A percentile compares a stretch with the other conserved stretches of the same genome.
Evolutionary conservation across 139 green algal species (phyloP).

Genomic region (Auxenochlorella protothecoides): DNA sequence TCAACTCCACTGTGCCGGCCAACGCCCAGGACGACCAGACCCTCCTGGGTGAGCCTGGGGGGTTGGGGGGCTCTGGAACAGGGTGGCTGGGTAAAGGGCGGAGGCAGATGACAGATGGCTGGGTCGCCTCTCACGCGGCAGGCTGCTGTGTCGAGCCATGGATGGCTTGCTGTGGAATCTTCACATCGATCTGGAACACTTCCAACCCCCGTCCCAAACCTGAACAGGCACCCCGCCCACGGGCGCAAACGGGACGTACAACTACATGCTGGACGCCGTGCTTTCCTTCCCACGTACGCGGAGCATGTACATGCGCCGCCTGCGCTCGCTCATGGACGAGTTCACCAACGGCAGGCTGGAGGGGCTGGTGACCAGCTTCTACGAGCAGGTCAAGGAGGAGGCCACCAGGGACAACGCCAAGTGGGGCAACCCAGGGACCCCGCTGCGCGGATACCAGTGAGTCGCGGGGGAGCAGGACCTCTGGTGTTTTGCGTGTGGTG

Average conservation of each 20-base stretch:
- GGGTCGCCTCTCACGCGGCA: too few relatives aligned
- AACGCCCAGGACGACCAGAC: background rate
- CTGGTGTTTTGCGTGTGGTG: background rate
- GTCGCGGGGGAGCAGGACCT: background rate
- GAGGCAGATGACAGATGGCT: too few relatives aligned
- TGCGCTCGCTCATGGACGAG: conserved; percentile 69
- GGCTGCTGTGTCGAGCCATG: too few relatives aligned
- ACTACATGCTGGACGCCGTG: conserved; percentile 74
- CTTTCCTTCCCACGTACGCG: conserved; percentile 49
- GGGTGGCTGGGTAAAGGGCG: too few relatives aligned
- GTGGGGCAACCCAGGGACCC: conserved; percentile 23
- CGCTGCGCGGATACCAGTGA: background rate
- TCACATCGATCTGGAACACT: too few relatives aligned
- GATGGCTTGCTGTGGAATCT: too few relatives aligned
- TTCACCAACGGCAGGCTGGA: conserved; percentile 13
- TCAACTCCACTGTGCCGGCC: background rate
- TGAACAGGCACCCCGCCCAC: background rate
- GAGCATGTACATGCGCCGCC: conserved; percentile 73
- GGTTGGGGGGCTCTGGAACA: too few relatives aligned
- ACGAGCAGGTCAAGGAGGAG: conserved; percentile 34
- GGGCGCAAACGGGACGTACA: conserved; percentile 37
- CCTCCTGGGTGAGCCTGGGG: background rate
- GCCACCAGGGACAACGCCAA: conserved; percentile 37
- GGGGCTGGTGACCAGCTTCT: conserved; percentile 18
- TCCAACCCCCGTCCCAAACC: too few relatives aligned